Evolutionary conservation across 495 filamentous ascomycete genomes (phyloP), one percentile per base, ranked within the genome.

Genomic region (Antarctomyces pellizariae): DNA sequence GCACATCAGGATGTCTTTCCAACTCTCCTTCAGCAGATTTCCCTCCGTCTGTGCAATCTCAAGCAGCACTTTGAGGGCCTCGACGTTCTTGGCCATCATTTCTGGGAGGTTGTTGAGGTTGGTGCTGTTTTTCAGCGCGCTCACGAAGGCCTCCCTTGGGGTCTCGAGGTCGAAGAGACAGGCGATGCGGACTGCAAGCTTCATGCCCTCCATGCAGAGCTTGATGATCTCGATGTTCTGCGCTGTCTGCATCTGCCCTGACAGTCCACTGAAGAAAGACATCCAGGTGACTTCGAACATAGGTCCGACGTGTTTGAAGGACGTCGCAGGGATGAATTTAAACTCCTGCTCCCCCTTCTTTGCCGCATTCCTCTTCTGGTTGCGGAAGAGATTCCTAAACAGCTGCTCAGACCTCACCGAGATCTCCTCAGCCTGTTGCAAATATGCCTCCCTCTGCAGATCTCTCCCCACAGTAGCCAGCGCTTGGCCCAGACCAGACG

Each of bases 271-370:
- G 42, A 95, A 71, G 50, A 92, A 90, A 11, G 84, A 86, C 84
- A 93, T 99, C 86, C 86, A 99, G 0, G 78, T 89, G 9, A 91
- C 83, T 36, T 95, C 83, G 37, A 99, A 99, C 84, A 99, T 99
- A 2, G 86, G 82, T 0, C 86, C 86, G 26, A 90, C 74, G 49
- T 99, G 86, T 35, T 75, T 83, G 44, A 76, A 83, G 0, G 82
- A 92, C 1, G 78, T 78, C 1, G 89, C 86, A 7, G 77, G 71
- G 34, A 95, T 86, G 46, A 82, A 99, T 36, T 65, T 79, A n/a
- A n/a, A n/a, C n/a, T n/a, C n/a, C 2, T 64, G 62, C 15, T 68
- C 56, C 4, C 63, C 63, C 9, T 68, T 56, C 32, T 69, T 74
- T 3, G 74, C 54, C 2, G 75, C 63, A 25, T 71, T 75, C 40